Base-by-base conservation (phyloP, 345 rosid species). In the Syzygium aqueum region DNA sequence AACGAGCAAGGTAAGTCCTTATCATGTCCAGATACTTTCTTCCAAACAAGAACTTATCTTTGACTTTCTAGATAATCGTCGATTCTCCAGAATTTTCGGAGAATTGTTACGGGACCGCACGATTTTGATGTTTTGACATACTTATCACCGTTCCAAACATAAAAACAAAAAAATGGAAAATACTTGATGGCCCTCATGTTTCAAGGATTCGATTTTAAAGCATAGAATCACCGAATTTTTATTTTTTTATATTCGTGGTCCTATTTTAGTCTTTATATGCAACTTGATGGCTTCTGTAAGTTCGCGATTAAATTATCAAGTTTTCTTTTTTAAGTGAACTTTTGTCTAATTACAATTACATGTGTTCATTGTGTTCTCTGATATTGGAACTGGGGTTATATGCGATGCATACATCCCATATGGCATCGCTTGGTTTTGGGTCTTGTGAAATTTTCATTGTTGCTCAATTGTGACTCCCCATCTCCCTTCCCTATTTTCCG, bases 191-290 rank as follows among this genome's bases (percentile, higher is more conserved):
- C 78, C 33, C 78, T 17, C 46, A 33, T 30, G 23, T 46, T 33
- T 30, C 0, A 23, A 33, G 46, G 78, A 67, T 67, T 17, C 46
- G 2, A 30, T 65, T 8, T 61, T 65, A 28, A 14, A 6, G 22
- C 46, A 43, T 43, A 43, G 46, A 43, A 43, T 43, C 46, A 43
- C 46, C 46, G 4, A 19, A 28, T 30, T 15, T 9, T 3, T 6
- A 14, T 14, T 14, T 14, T n/a, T 12, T 5, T 53, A 30, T 3
- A 15, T 3, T 8, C 11, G 3, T 8, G 2, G 0, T 6, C 27
- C 8, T 22, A 21, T 54, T 22, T 54, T 3, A 25, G 8, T 6
- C 6, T 65, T 65, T 59, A 30, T 5, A 65, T 16, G 43, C 17
- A 43, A 65, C 11, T 1, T 16, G 43, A 10, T 30, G 43, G 11